phyloP scores from a whole-genome alignment of 305 asterid species.

The Solanum hybrid region DNA sequence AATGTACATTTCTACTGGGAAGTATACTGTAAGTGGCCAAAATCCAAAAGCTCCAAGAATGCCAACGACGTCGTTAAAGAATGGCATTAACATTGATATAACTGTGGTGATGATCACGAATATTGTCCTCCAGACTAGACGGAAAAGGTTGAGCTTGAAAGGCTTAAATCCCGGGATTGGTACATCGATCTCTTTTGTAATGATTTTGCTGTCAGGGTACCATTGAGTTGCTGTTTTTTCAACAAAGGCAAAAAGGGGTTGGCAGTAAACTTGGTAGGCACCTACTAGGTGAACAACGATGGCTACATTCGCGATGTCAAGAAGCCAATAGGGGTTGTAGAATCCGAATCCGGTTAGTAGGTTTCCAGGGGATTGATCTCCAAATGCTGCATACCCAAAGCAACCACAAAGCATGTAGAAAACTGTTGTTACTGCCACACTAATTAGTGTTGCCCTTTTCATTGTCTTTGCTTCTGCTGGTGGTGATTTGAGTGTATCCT shows the following conservation, averaged over 20 bases:
- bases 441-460: constrained; percentile 41
- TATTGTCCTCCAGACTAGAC: constrained; percentile 48
- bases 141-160: constrained; percentile 37
- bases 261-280: constrained; percentile 65
- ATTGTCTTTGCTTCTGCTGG: constrained; percentile 54
- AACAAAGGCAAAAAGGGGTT: constrained; percentile 52
- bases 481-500: constrained; percentile 58
- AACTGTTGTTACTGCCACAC: constrained; percentile 38
- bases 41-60: constrained; percentile 67
- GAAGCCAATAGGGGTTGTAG: constrained; percentile 61
- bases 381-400: constrained; percentile 65
- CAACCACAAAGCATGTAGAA: constrained; percentile 63
- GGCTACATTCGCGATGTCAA: constrained; percentile 47
- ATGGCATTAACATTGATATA: constrained; percentile 59
- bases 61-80: constrained; percentile 67
- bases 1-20: constrained; percentile 68
- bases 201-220: constrained; percentile 29
- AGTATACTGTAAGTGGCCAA: constrained; percentile 66
- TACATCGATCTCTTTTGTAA: constrained; percentile 34
- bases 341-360: constrained; percentile 66
- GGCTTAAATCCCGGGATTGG: constrained; percentile 32
- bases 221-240: constrained; percentile 28
- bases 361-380: constrained; percentile 45
- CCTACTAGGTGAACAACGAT: constrained; percentile 49
- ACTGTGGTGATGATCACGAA: constrained; percentile 51